Conservation (phyloP, 257 asterid genomes). For the Solanum pennellii region DNA sequence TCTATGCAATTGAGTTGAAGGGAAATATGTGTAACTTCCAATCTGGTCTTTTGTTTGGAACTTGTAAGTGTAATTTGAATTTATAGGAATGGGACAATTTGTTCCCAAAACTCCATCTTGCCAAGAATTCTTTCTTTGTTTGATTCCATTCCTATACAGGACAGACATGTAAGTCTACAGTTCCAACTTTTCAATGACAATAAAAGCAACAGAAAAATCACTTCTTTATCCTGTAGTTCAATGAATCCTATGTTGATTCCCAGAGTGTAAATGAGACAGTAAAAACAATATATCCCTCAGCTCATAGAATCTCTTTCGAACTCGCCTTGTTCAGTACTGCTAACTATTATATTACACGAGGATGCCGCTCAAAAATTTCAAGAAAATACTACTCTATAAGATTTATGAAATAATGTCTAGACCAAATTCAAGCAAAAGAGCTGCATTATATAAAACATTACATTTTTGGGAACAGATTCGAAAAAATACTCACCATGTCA, state of each 20-base stretch:
- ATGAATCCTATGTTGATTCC: neutral
- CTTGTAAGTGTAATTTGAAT: slow-evolving; percentile 68
- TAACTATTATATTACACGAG: neutral
- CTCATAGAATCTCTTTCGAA: neutral
- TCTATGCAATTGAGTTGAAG: slow-evolving; percentile 82
- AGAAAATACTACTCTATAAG: neutral
- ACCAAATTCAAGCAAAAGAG: neutral
- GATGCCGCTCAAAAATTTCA: neutral
- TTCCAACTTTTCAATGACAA: neutral
- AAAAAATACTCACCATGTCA: slow-evolving; percentile 67
- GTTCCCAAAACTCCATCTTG: slow-evolving; percentile 97
- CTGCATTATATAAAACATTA: neutral
- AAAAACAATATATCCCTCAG: neutral
- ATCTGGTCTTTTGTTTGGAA: slow-evolving; percentile 93
- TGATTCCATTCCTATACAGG: slow-evolving; percentile 80
- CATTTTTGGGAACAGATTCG: neutral
- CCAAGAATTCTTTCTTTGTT: slow-evolving; percentile 97
- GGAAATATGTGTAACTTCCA: slow-evolving; percentile 84
- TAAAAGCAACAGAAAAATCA: neutral
- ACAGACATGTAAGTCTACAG: neutral
- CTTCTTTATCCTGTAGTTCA: neutral
- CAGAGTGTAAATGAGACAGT: neutral
- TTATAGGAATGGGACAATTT: slow-evolving; percentile 78
- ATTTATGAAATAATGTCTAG: neutral
- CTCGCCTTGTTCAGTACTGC: no score